Evolutionary conservation across 2,329 filamentous ascomycete species (phyloP), one percentile per base, ranked within the genome.

Genomic region (Diaporthe citrichinensis): DNA sequence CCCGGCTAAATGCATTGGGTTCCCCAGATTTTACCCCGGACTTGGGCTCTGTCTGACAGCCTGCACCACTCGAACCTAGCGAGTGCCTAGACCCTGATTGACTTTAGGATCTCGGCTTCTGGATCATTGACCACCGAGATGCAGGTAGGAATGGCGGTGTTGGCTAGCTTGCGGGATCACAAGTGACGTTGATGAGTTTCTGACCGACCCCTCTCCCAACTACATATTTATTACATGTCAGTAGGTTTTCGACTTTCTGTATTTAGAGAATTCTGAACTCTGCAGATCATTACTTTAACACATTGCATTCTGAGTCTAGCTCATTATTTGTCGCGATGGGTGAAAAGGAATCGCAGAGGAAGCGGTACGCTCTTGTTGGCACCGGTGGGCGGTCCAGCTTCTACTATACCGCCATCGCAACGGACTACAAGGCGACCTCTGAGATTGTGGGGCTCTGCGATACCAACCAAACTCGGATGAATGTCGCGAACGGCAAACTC

Each of bases 321-420:
- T 41, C 5, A 53, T 23, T 8, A 17, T 1, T 12, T 23, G n/a
- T 12, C 4, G 31, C 8, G 6, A 69, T 69, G 65, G 65, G n/a
- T 1, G 65, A 55, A 41, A 41, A 55, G 34, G n/a, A 69, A 3
- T 31, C 65, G 10, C 65, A 69, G 34, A 84, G 78, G 76, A 88
- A 87, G 77, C 82, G 84, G 55, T 91, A 91, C 77, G 90, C 89
- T 79, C 82, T 91, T 39, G 86, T 92, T n/a, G 90, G 90, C 79
- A 89, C 88, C 1, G 90, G 90, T 25, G 89, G 89, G 23, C 88
- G 90, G 20, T 88, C 90, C n/a, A 87, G 86, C 72, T 91, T 92
- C 85, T 92, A 90, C 83, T 92, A 91, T 83, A 87, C 86, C 0
- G 89, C 89, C 59, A 91, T 92, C 74, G 88, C 87, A 14, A 84